Base-by-base conservation (phyloP, 2,329 filamentous ascomycete genomes). In the Colletotrichum musae region DNA sequence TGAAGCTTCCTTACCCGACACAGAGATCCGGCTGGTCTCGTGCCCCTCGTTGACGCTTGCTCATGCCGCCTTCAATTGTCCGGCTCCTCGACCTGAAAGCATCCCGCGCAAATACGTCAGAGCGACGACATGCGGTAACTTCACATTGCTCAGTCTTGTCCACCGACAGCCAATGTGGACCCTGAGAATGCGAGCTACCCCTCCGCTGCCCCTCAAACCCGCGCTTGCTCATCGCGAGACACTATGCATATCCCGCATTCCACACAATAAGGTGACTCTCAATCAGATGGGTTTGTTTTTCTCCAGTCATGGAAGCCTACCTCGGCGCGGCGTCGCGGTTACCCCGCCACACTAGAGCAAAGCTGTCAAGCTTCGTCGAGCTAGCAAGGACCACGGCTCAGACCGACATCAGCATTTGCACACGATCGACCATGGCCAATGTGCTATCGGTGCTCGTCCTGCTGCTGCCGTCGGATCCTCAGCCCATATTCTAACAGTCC, bases 221-320 rank as follows among this genome's bases (percentile, higher is more conserved):
- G 21, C 24, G 62, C 62, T 45, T 50, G 41, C 56, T 54, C 36
- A 45, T 32, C 45, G 62, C 32, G 6, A 61, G 67, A 61, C 63
- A 61, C 26, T 56, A 24, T 47, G 36, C 51, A 66, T 39, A 43
- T 58, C 62, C 58, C 62, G 3, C 66, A 66, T 60, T 69, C 63
- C 67, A 70, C 67, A 56, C 62, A 70, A 56, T 66, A 66, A 69
- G 56, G 32, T 65, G 43, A 39, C 51, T 60, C 43, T 67, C 56
- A 67, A 61, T 57, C 63, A 61, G 67, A 36, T 56, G 61, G 54
- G 61, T 43, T 62, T 54, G 28, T 50, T 59, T 28, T 50, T 59
- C 36, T 24, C 52, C 39, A 41, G 52, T 41, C 52, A 21, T 51
- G 52, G 39, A 56, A 50, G 18, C 16, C 47, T 12, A 18, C 47